phyloP scores from a whole-genome alignment of 1,284 basidiomycete genomes.

The Meripilus lineatus region DNA sequence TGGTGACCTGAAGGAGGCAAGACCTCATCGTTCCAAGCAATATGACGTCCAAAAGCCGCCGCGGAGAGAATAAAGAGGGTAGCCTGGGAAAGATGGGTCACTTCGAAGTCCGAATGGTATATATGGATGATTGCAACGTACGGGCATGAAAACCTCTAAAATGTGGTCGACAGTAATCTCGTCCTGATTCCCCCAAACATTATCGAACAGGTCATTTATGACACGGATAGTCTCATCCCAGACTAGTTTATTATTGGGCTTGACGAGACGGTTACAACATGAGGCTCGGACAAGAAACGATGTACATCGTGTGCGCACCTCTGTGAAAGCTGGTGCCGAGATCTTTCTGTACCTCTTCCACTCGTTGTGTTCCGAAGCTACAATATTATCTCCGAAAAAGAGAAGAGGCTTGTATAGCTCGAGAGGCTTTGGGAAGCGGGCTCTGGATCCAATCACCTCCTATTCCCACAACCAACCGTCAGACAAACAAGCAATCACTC shows the following conservation, averaged over 20 bases:
- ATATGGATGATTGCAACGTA: slow-evolving; percentile 21
- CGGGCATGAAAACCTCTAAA: slow-evolving; percentile 41
- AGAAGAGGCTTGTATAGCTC: slow-evolving; percentile 24
- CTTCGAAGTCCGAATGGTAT: background rate
- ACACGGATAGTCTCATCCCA: slow-evolving; percentile 48
- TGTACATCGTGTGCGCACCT: slow-evolving; percentile 21
- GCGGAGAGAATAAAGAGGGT: slow-evolving; percentile 52
- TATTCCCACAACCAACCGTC: background rate
- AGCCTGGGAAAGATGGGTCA: slow-evolving; percentile 32
- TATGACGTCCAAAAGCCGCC: slow-evolving; percentile 53
- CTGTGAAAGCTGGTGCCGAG: slow-evolving; percentile 32
- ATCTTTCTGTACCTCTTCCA: slow-evolving; percentile 54
- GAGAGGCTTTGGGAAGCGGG: slow-evolving; percentile 29
- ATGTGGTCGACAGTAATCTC: slow-evolving; percentile 28
- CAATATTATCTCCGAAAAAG: slow-evolving; percentile 44
- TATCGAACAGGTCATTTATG: slow-evolving; percentile 31
- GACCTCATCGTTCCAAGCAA: slow-evolving; percentile 45
- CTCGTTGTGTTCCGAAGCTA: slow-evolving; percentile 48
- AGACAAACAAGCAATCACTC: background rate
- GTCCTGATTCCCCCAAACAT: slow-evolving; percentile 29
- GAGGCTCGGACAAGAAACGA: background rate
- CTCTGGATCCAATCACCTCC: slow-evolving; percentile 11
- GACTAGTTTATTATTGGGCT: slow-evolving; percentile 48
- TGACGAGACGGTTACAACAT: background rate
- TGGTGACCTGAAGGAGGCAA: slow-evolving; percentile 39